phyloP scores from a whole-genome alignment of 2,329 filamentous ascomycete genomes.

The Pseudogymnoascus sp. region DNA sequence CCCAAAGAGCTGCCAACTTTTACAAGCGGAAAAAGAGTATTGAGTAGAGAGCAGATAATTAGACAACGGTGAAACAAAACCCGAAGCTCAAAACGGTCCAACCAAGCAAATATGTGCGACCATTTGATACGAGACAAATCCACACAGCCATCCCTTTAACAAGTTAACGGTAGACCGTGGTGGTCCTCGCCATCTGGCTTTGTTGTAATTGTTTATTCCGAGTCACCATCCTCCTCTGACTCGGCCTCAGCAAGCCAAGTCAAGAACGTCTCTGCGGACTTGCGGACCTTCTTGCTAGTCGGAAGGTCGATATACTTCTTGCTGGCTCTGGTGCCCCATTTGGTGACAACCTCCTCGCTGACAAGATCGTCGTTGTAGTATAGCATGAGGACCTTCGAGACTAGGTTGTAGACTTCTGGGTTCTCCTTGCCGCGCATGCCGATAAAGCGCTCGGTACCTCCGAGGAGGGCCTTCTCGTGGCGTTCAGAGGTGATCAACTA shows the following conservation, averaged over 20 bases:
- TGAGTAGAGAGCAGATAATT: slow-evolving; percentile 8
- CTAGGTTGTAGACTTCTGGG: slow-evolving; percentile 65
- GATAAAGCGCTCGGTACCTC: slow-evolving; percentile 89
- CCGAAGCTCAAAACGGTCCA: neutral
- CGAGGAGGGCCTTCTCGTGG: slow-evolving; percentile 91
- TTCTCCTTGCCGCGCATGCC: slow-evolving; percentile 62
- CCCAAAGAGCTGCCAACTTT: slow-evolving; percentile 5
- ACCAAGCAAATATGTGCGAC: slow-evolving; percentile 2
- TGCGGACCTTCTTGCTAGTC: slow-evolving; percentile 90
- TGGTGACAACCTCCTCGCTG: slow-evolving; percentile 77
- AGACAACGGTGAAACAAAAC: slow-evolving; percentile 1
- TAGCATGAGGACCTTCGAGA: slow-evolving; percentile 79
- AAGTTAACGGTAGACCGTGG: neutral
- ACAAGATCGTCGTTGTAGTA: slow-evolving; percentile 89
- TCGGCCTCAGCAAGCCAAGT: slow-evolving; percentile 88
- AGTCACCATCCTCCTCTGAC: slow-evolving; percentile 53
- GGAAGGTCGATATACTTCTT: slow-evolving; percentile 94
- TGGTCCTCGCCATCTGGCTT: neutral
- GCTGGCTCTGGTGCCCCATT: slow-evolving; percentile 91
- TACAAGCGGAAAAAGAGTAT: slow-evolving; percentile 1
- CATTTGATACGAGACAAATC: neutral
- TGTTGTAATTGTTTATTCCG: slow-evolving; percentile 31
- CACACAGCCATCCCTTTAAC: neutral
- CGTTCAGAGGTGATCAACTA: slow-evolving; percentile 80
- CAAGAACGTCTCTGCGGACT: slow-evolving; percentile 88